A percentile compares a stretch with the other conserved stretches of the same genome.
phyloP scores from a whole-genome alignment of 768 basidiomycete genomes.

The Kwoniella dendrophila region DNA sequence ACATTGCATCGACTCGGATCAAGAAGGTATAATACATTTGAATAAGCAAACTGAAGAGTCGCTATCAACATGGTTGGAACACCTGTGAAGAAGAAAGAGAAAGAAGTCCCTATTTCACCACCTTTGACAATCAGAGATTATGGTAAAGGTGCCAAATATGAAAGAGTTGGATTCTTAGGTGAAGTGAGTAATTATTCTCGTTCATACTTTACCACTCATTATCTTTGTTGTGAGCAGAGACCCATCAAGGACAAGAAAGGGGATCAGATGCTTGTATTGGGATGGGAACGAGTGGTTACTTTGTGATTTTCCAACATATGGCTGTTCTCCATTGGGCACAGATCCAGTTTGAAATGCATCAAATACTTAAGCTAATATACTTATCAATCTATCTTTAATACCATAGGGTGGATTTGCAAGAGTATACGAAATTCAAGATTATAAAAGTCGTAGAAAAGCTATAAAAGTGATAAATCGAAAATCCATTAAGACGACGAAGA shows the following conservation, averaged over 20 bases:
- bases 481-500: constrained; percentile 91
- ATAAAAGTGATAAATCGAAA: constrained; percentile 95
- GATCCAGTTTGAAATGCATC: too few species aligned
- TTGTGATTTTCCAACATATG: too few species aligned
- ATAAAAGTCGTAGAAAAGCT: constrained; percentile 67
- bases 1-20: too few species aligned
- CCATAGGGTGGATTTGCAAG: constrained; percentile 86
- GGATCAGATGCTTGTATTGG: too few species aligned
- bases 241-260: too few species aligned
- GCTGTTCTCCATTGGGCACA: too few species aligned
- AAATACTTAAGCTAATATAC: too few species aligned
- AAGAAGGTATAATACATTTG: too few species aligned
- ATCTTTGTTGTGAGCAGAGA: too few species aligned
- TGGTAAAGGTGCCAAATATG: constrained; percentile 58
- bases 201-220: too few species aligned
- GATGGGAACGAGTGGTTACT: too few species aligned
- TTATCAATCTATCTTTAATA: neutral
- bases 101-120: constrained; percentile 44
- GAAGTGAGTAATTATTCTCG: constrained; percentile 65
- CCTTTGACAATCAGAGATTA: constrained; percentile 42
- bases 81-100: constrained; percentile 29
- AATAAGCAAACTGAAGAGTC: too few species aligned
- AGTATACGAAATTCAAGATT: constrained; percentile 90
- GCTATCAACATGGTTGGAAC: constrained; percentile 10
- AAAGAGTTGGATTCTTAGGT: constrained; percentile 79